Evolutionary conservation across 768 basidiomycete species (phyloP), one percentile per base, ranked within the genome.

Genomic region (Leccinum subtestaceum): DNA sequence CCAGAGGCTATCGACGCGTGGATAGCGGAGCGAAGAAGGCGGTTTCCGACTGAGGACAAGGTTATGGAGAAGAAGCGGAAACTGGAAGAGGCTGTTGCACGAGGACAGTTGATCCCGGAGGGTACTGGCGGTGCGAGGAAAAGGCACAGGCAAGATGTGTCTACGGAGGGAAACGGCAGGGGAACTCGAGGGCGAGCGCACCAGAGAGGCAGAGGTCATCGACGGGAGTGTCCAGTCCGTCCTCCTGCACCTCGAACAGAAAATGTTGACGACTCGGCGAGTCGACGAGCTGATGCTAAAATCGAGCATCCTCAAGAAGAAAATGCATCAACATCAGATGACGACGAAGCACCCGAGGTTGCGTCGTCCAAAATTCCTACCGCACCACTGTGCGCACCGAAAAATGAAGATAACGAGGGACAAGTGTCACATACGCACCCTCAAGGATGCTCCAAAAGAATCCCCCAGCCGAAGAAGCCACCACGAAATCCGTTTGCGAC

Each of bases 21-120:
- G 96, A 83, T 96, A 51, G 85, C 83, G 13, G 95, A 98, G 67
- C 86, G 96, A 43, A 95, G 85, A 73, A 86, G 84, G 64, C 84
- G 89, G 15, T 98, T 89, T 79, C 96, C 96, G 11, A 90, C 86
- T 17, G 70, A 81, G 31, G 67, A 78, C 51, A 82, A 84, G 25
- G 79, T 92, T 2, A 84, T 83, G 58, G 92, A 96, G 48, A 97
- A 95, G 78, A 88, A 87, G 65, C 80, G 83, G 63, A 93, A 89
- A 67, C 70, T 85, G 23, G 82, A 87, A 60, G 92, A 93, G 62
- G 94, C 93, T 9, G 75, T 84, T 32, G 85, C 85, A n/a, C 81
- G 89, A 55, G 94, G 94, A 1, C 89, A 95, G 72, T 72, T 92
- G 31, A 75, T 79, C 31, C 74, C 80, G 0, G 76, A 78, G 50